Evolutionary conservation across 1,284 basidiomycete species (phyloP).

Genomic region (Pascua guehoae): DNA sequence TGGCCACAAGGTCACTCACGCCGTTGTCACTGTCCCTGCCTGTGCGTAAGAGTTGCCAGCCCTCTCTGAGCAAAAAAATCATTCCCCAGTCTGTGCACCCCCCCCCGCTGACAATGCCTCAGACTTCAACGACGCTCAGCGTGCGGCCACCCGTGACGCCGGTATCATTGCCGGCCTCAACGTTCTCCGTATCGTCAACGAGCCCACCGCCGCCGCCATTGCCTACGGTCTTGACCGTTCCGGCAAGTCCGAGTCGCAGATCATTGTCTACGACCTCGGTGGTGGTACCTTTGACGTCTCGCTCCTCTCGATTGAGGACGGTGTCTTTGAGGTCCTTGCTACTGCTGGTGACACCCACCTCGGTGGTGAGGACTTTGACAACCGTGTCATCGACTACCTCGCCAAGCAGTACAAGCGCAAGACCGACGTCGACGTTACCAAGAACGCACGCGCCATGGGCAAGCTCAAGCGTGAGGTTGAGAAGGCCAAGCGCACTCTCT

Average conservation of each 20-base stretch:
- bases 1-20: conserved; percentile 74
- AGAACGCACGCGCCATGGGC: conserved; percentile 85
- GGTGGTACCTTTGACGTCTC: conserved; percentile 99
- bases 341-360: conserved; percentile 99
- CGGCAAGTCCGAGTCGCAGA: conserved; percentile 65
- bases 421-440: conserved; percentile 80
- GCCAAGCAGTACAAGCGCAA: conserved; percentile 96
- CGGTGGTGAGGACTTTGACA: conserved; percentile 99
- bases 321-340: conserved; percentile 98
- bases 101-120: conserved; percentile 86
- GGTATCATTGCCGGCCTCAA: conserved; percentile 96
- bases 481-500: conserved; percentile 97
- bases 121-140: conserved; percentile 99
- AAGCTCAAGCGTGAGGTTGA: conserved; percentile 98
- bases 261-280: conserved; percentile 97
- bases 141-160: conserved; percentile 96
- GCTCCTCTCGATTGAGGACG: conserved; percentile 94
- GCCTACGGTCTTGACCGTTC: conserved; percentile 86
- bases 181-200: conserved; percentile 97
- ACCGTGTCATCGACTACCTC: conserved; percentile 96
- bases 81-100: conserved; percentile 8
- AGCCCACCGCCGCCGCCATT: conserved; percentile 95
- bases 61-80: neutral
- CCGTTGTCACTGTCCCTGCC: conserved; percentile 68
- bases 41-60: conserved; percentile 13